A percentile compares a stretch with the other conserved stretches of the same genome.
Conservation (phyloP, 2,329 filamentous ascomycete species). For the Lachnellula suecica region DNA sequence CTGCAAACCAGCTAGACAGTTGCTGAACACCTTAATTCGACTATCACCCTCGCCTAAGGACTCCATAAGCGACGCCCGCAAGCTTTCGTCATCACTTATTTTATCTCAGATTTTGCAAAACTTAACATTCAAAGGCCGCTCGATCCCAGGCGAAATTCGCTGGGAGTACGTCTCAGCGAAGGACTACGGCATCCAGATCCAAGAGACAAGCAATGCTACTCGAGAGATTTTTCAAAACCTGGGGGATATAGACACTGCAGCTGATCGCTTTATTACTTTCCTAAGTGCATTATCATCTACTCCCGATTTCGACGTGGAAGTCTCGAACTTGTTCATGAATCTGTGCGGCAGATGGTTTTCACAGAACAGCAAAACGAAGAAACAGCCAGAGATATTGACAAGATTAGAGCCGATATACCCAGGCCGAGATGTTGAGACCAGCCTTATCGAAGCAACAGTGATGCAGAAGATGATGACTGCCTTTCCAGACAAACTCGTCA, state of each 20-base stretch:
- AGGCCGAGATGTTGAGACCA: slow-evolving; percentile 41
- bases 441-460: slow-evolving; percentile 58
- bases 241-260: slow-evolving; percentile 35
- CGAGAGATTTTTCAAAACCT: slow-evolving; percentile 10
- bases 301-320: slow-evolving; percentile 37
- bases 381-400: slow-evolving; percentile 23
- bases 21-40: slow-evolving; percentile 58
- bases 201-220: slow-evolving; percentile 18
- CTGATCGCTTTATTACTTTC: slow-evolving; percentile 45
- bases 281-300: slow-evolving; percentile 47
- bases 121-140: slow-evolving; percentile 54
- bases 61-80: background rate
- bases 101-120: slow-evolving; percentile 50
- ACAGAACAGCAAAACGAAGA: slow-evolving; percentile 22
- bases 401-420: slow-evolving; percentile 33
- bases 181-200: slow-evolving; percentile 52
- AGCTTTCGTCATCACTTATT: slow-evolving; percentile 31
- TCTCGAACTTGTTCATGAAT: slow-evolving; percentile 59
- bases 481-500: slow-evolving; percentile 62
- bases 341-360: slow-evolving; percentile 59
- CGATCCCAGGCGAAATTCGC: slow-evolving; percentile 24
- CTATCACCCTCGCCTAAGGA: slow-evolving; percentile 43
- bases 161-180: slow-evolving; percentile 54
- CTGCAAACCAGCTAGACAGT: slow-evolving; percentile 44
- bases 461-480: slow-evolving; percentile 65